phyloP scores from a whole-genome alignment of 208 protist species.

The Porcisia deanei region DNA sequence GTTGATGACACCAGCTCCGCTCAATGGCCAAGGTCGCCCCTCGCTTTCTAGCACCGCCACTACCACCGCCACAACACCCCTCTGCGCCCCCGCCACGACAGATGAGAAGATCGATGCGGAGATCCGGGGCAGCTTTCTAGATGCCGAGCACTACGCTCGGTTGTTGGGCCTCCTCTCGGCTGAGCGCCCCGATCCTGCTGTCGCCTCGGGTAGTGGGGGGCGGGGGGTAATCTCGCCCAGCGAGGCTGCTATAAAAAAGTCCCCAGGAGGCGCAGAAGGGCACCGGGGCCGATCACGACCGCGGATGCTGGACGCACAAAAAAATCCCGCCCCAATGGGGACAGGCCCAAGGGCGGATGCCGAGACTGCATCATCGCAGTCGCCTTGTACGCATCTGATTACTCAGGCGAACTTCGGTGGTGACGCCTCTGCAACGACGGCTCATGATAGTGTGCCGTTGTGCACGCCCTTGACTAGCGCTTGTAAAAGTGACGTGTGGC shows the following conservation, averaged over 20 bases:
- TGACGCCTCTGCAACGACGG: background rate
- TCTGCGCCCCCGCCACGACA: background rate
- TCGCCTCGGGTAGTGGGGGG: background rate
- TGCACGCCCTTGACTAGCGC: background rate
- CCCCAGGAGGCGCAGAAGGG: background rate
- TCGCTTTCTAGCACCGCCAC: background rate
- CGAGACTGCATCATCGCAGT: background rate
- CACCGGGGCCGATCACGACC: background rate
- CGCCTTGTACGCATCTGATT: background rate
- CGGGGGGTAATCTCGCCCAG: background rate
- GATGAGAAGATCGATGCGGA: slow-evolving; percentile 2
- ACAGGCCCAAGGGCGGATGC: background rate
- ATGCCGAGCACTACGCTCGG: background rate
- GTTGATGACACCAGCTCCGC: background rate
- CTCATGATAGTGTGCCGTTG: background rate
- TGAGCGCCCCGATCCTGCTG: background rate
- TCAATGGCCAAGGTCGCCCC: background rate
- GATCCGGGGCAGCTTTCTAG: background rate
- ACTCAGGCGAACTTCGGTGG: background rate
- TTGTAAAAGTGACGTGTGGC: background rate
- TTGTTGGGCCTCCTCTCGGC: background rate
- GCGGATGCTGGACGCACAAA: background rate
- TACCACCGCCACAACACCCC: background rate
- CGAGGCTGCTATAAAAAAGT: background rate
- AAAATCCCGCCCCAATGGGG: background rate